phyloP scores from a whole-genome alignment of 2,329 filamentous ascomycete species.

The Aspergillus candidus region DNA sequence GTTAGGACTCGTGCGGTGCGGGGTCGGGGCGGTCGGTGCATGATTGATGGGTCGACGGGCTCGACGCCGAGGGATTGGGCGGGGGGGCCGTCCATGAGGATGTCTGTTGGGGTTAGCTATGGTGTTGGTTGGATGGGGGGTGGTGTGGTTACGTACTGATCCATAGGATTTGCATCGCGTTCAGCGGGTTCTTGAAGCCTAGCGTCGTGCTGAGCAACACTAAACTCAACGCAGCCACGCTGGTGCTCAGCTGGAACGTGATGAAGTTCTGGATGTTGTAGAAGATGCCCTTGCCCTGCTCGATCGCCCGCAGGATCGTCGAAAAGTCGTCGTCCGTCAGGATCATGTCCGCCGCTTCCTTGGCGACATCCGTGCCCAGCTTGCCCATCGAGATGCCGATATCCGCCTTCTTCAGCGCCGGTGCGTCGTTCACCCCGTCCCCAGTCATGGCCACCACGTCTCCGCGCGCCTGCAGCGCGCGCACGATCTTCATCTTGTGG shows the following conservation, averaged over 20 bases:
- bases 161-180: conserved; percentile 99
- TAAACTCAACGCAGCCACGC: conserved; percentile 82
- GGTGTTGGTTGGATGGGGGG: neutral
- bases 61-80: conserved; percentile 96
- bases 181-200: conserved; percentile 90
- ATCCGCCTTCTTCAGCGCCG: conserved; percentile 91
- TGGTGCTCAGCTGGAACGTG: conserved; percentile 96
- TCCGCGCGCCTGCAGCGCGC: conserved; percentile 81
- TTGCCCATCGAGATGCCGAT: conserved; percentile 97
- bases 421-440: conserved; percentile 95
- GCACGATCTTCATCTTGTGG: conserved; percentile 96
- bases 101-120: conserved; percentile 56
- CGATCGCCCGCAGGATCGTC: conserved; percentile 87
- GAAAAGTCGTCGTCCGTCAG: conserved; percentile 85
- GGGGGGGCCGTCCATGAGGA: conserved; percentile 98
- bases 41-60: conserved; percentile 86
- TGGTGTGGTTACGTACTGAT: conserved; percentile 65
- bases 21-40: conserved; percentile 81
- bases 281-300: conserved; percentile 98
- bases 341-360: conserved; percentile 87
- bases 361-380: conserved; percentile 92
- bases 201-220: conserved; percentile 89
- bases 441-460: conserved; percentile 99
- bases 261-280: conserved; percentile 99
- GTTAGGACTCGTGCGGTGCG: conserved; percentile 91